Base-by-base conservation (phyloP, 495 filamentous ascomycete genomes). In the Xylaria telfairii region DNA sequence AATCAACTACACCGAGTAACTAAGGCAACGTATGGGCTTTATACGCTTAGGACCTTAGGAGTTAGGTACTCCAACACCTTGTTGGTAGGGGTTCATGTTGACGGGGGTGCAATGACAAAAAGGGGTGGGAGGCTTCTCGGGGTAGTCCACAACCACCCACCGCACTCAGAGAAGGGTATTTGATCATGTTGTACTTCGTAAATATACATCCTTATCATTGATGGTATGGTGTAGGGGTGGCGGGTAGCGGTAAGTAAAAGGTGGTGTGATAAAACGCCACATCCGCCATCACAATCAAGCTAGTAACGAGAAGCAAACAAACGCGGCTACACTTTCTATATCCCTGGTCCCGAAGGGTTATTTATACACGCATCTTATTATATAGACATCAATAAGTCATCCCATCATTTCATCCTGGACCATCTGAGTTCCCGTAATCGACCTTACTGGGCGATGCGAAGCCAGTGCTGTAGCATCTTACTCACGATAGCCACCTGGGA, bases 391-490 rank as follows among this genome's bases (percentile, higher is more conserved):
- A 32, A 63, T 7, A 12, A 17, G 26, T 15, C 41, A 63, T 63
- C 13, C 32, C 24, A n/a, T 47, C 34, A 42, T 26, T 12, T 63
- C 24, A 44, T 30, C 3, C 10, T 2, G 30, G 30, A 39, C 10
- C 26, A 26, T 30, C 37, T 26, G 57, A 24, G 19, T 61, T 41
- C 12, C 9, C 19, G n/a, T 62, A 28, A 28, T 1, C 26, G 41
- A 28, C 41, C 6, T 34, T 19, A 17, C 3, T 10, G 19, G 44
- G 28, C 7, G 5, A 34, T 30, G 44, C 67, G 56, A 53, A 75
- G 37, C 74, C 75, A 77, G 60, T 77, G 66, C 39, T 49, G 62
- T 30, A 77, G 9, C 75, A 77, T 77, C 56, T 75, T 77, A 8
- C 65, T 66, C 4, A 77, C 69, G 28, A 77, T 69, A n/a, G 53